Conservation (phyloP, 148 eudicot genomes). For the Polygonum aviculare region DNA sequence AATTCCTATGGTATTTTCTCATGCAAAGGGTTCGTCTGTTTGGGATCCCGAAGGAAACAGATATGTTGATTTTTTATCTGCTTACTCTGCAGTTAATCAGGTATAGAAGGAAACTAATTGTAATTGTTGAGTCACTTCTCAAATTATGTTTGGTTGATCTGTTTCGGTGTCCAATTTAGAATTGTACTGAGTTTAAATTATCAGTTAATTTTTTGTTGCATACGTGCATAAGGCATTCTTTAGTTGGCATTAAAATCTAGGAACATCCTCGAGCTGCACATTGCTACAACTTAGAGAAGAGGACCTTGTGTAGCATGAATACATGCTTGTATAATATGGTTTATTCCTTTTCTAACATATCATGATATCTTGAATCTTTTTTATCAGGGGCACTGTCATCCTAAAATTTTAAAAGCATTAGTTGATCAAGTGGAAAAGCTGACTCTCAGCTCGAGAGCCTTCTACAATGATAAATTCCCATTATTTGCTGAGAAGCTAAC, state of each 20-base stretch:
- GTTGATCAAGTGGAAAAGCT: slow-evolving; percentile 71
- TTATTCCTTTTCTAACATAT: neutral
- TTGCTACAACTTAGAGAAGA: neutral
- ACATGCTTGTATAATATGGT: neutral
- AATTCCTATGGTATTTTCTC: slow-evolving; percentile 81
- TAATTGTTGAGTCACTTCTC: neutral
- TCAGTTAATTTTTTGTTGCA: no score
- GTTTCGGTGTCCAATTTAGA: neutral
- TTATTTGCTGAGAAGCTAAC: slow-evolving; percentile 71
- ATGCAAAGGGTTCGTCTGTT: slow-evolving; percentile 75
- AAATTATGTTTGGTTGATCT: neutral
- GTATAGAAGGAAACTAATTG: slow-evolving; percentile 18
- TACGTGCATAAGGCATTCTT: neutral
- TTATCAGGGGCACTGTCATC: slow-evolving; percentile 94
- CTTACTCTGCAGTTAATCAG: slow-evolving; percentile 98
- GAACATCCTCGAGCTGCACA: neutral
- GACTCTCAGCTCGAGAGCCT: slow-evolving; percentile 96
- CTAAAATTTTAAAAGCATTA: slow-evolving; percentile 72
- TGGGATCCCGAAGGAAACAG: slow-evolving; percentile 99
- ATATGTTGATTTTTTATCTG: slow-evolving; percentile 88
- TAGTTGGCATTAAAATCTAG: neutral
- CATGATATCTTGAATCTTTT: slow-evolving; percentile 9
- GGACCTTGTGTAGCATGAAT: neutral
- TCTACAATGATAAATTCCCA: slow-evolving; percentile 86
- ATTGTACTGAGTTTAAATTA: no score